Base-by-base conservation (phyloP, 1,284 basidiomycete species). In the Austroboletus niveus region DNA sequence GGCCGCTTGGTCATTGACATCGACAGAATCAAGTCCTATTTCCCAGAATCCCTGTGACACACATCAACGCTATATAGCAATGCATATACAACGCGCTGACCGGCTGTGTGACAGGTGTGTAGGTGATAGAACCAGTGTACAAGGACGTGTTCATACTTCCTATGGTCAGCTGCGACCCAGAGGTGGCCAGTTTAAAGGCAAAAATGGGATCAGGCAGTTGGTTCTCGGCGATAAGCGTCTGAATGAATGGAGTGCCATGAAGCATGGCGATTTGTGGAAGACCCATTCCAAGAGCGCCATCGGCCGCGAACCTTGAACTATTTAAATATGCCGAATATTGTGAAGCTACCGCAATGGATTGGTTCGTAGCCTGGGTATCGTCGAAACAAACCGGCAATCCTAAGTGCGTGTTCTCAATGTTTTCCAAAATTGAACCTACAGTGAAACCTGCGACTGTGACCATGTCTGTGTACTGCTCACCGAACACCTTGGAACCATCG, bases 151-250 rank as follows among this genome's bases (percentile, higher is more conserved):
- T 53, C 11, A 58, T 44, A 0, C 69, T 66, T 22, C 79, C 79
- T 24, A 80, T 64, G 51, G 56, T 65, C 40, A 80, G 70, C 49
- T 73, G 69, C 10, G 75, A 75, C 29, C 69, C 73, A 7, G 67
- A 64, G 8, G 60, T 60, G 9, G 68, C 65, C 39, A 79, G 64
- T 44, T 75, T 72, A 64, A 81, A 74, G 11, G 66, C 65, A 49
- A 78, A 78, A 27, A 70, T 61, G 20, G 63, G 57, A 27, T 65
- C 52, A 5, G 65, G 39, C 39, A 74, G 60, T 29, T 60, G 60
- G 34, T 56, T 55, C 46, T 71, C 49, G 27, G 47, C 35, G 14
- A 65, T 36, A n/a, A 66, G 54, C 2, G 61, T 64, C 45, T 68
- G 57, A 24, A 69, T 24, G 14, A 68, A 47, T 2, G 64, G 51